Base-by-base conservation (phyloP, 495 filamentous ascomycete genomes). In the Penicillium goetzii region DNA sequence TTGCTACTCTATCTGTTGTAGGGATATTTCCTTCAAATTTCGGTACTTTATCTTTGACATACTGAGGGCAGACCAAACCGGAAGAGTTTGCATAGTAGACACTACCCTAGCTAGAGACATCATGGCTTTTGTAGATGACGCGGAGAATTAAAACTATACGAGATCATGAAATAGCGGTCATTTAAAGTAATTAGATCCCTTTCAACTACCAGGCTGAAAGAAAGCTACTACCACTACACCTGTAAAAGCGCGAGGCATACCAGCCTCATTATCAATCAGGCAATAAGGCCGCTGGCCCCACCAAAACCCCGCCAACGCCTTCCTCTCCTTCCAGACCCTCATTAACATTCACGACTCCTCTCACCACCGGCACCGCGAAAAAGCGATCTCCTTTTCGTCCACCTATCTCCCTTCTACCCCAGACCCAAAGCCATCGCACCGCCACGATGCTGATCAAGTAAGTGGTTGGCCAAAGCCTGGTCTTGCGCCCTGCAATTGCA, bases 361-460 rank as follows among this genome's bases (percentile, higher is more conserved):
- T 58, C 47, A 58, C 21, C 50, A 40, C 50, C 57, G 7, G 19
- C 21, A 55, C 25, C 25, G 25, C 54, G 45, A 17, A 33, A 43
- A 41, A 43, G 28, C 23, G 47, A 14, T n/a, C 21, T 56, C n/a
- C 36, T 41, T 15, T 23, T 47, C 26, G 11, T 49, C 60, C 33
- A 11, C 8, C 36, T 21, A 28, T 15, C 25, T 9, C 56, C 23
- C 6, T 6, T 40, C 23, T 9, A n/a, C 28, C n/a, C n/a, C 17
- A 17, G 15, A 12, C 0, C 23, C 19, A 59, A 65, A 51, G n/a
- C 45, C 5, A 51, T 41, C 49, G 19, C 8, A 7, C 50, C 26
- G 41, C 43, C 73, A 80, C 64, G 45, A 82, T 83, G 80, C 68
- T 83, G 71, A 83, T 83, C 74, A 83, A 83, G 80, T 83, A 56